Percentiles rank a stretch among this genome's conserved stretches.
phyloP scores from a whole-genome alignment of 768 basidiomycete genomes.

The Psilocybe tampanensis region DNA sequence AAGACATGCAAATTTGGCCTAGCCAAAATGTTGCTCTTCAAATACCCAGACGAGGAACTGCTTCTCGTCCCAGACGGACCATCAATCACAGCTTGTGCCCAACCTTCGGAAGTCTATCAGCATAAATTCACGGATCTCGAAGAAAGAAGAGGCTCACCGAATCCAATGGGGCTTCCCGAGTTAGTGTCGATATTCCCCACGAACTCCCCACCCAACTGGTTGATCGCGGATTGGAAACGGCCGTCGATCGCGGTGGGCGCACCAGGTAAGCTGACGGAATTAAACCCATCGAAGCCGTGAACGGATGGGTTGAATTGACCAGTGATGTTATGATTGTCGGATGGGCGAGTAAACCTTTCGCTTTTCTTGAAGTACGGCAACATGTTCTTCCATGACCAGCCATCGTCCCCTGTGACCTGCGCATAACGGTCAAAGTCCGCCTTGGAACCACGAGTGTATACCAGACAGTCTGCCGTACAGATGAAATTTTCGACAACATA shows the following conservation, averaged over 20 bases:
- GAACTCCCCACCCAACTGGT: conserved; percentile 38
- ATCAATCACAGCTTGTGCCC: conserved; percentile 22
- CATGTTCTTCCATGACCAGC: conserved; percentile 46
- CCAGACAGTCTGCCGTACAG: conserved; percentile 23
- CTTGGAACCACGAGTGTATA: conserved; percentile 34
- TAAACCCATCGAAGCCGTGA: conserved; percentile 33
- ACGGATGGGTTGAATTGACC: conserved; percentile 35
- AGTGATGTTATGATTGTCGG: conserved; percentile 32
- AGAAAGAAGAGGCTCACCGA: conserved; percentile 20
- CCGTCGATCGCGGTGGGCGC: conserved; percentile 28
- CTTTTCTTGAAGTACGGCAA: conserved; percentile 30
- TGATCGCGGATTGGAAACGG: conserved; percentile 31
- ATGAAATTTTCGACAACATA: background rate
- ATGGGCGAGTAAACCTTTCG: conserved; percentile 27
- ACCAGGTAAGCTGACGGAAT: conserved; percentile 31
- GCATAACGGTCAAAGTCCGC: conserved; percentile 61
- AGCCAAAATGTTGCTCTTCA: conserved; percentile 11
- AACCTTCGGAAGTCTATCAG: conserved; percentile 5
- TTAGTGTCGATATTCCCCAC: conserved; percentile 29
- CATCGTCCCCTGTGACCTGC: conserved; percentile 42
- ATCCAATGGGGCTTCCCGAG: conserved; percentile 31
- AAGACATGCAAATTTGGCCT: conserved; percentile 21
- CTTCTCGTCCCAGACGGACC: conserved; percentile 20
- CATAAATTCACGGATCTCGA: background rate
- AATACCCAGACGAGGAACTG: conserved; percentile 21